Evolutionary conservation across 768 basidiomycete genomes (phyloP).

Genomic region (Lentinula raphanica): DNA sequence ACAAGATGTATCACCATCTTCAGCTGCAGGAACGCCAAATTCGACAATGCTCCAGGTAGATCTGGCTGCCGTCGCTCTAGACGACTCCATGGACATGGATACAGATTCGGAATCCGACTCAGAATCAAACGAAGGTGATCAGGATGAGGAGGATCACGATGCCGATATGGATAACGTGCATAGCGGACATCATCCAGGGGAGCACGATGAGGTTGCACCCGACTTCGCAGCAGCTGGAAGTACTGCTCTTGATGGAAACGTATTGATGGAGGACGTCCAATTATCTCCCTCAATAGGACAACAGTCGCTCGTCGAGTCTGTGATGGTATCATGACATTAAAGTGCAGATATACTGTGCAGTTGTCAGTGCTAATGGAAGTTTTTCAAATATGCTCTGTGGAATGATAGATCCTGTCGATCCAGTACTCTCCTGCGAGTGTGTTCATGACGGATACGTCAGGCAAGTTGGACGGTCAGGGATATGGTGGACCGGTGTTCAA

Average conservation of each 20-base stretch:
- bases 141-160: neutral
- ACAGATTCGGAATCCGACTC: slow-evolving; percentile 26
- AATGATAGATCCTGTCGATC: neutral
- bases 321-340: too few species aligned
- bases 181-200: too few species aligned
- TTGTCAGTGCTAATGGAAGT: too few species aligned
- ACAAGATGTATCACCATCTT: slow-evolving; percentile 30
- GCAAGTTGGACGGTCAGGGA: neutral
- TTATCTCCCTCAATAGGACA: neutral
- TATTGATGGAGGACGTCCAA: neutral
- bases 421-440: neutral
- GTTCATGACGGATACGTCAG: neutral
- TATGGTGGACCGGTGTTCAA: neutral
- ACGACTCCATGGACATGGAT: slow-evolving; percentile 36
- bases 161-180: neutral
- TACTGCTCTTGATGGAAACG: too few species aligned
- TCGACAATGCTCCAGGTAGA: slow-evolving; percentile 28
- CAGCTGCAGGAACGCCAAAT: slow-evolving; percentile 36
- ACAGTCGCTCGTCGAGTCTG: neutral
- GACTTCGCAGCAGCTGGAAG: too few species aligned
- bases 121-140: slow-evolving; percentile 17
- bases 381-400: too few species aligned
- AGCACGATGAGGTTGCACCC: neutral
- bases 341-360: too few species aligned
- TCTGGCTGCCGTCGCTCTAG: slow-evolving; percentile 34